Evolutionary conservation across 345 rosid species (phyloP).

Genomic region (Draba incana): DNA sequence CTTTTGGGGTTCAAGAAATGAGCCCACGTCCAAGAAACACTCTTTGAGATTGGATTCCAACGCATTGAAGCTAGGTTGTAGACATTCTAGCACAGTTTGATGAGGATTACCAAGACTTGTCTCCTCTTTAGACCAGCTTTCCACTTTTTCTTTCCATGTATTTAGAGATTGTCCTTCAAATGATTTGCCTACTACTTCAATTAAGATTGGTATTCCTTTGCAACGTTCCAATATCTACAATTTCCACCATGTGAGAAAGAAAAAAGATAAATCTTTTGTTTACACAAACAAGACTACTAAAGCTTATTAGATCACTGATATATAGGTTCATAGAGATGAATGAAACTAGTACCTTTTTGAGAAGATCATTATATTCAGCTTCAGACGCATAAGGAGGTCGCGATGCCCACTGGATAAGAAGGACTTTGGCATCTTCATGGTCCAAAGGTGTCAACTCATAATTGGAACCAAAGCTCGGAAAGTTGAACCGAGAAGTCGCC

Average conservation of each 20-base stretch:
- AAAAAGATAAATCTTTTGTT: too few species aligned
- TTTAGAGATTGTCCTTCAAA: conserved; percentile 41
- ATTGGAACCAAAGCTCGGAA: conserved; percentile 43
- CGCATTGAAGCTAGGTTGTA: conserved; percentile 49
- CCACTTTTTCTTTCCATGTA: conserved; percentile 44
- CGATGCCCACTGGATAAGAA: conserved; percentile 45
- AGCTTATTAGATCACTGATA: not conserved
- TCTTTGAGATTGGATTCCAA: conserved; percentile 40
- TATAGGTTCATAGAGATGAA: not conserved
- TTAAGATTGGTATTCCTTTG: conserved; percentile 60
- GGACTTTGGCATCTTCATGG: conserved; percentile 43
- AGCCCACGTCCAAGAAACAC: conserved; percentile 61
- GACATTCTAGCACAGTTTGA: conserved; percentile 38
- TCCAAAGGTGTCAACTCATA: conserved; percentile 45
- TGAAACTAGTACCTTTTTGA: conserved; percentile 38
- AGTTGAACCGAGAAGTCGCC: conserved; percentile 63
- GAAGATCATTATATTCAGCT: conserved; percentile 38
- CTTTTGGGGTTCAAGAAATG: conserved; percentile 59
- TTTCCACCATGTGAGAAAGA: too few species aligned
- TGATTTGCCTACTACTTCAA: conserved; percentile 57
- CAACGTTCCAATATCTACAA: conserved; percentile 53
- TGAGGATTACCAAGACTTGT: conserved; percentile 32
- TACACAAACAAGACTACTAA: too few species aligned
- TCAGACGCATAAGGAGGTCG: not conserved
- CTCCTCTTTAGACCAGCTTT: conserved; percentile 39